A percentile compares a stretch with the other conserved stretches of the same genome.
Conservation (phyloP, 306 rosid genomes). For the Vicia sativa region DNA sequence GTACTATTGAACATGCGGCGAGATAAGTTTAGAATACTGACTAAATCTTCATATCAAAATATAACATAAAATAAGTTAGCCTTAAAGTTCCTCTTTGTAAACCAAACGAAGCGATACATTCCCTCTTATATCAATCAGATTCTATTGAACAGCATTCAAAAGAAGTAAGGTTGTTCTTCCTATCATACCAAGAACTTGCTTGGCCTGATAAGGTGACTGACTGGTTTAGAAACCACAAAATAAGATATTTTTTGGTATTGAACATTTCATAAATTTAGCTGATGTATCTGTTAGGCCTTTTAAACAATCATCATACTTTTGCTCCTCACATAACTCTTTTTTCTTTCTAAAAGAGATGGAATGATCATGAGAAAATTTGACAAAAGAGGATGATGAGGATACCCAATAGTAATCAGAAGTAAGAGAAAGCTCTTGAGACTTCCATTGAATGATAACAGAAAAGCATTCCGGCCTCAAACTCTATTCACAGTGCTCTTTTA, state of each 20-base stretch:
- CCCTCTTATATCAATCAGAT: background rate
- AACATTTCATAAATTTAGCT: slow-evolving; percentile 31
- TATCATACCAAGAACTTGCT: background rate
- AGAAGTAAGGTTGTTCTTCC: background rate
- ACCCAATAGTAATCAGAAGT: slow-evolving; percentile 17
- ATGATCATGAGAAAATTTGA: slow-evolving; percentile 41
- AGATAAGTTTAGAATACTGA: background rate
- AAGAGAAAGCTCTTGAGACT: slow-evolving; percentile 37
- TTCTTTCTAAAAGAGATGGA: slow-evolving; percentile 3
- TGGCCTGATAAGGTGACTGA: slow-evolving; percentile 1
- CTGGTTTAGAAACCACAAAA: slow-evolving; percentile 4
- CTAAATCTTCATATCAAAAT: background rate
- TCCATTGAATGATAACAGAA: slow-evolving; percentile 28
- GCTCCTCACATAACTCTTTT: slow-evolving; percentile 15
- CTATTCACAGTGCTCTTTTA: slow-evolving; percentile 62
- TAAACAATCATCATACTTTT: slow-evolving; percentile 36
- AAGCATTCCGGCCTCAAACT: slow-evolving; percentile 33
- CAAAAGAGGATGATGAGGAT: slow-evolving; percentile 23
- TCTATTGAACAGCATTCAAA: background rate
- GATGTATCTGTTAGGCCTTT: slow-evolving; percentile 31
- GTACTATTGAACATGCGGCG: no score
- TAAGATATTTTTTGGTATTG: background rate
- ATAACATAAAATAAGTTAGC: background rate
- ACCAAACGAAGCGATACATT: background rate
- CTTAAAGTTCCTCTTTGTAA: background rate